Percentiles rank a stretch among this genome's conserved stretches.
These are phyloP conservation scores for Pelagomonas calceolata DNA, from an alignment of 108 stramenopile genomes.

Conservation along the genomic window DNA sequence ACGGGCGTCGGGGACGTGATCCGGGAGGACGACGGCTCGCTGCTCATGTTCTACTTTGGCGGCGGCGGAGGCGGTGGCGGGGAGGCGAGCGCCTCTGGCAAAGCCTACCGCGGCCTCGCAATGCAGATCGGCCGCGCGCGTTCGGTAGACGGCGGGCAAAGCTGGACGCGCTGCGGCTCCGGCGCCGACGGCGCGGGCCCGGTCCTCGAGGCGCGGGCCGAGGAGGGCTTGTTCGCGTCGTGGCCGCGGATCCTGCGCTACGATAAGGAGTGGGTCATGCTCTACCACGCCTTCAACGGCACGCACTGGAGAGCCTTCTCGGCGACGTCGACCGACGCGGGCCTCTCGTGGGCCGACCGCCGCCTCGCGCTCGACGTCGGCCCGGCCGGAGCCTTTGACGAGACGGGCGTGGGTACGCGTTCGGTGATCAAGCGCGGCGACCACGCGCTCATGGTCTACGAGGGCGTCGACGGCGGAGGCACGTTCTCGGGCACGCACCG, in stretches of 20 bases:
- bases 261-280: conserved; percentile 12
- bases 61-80: not conserved
- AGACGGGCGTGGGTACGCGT: conserved; percentile 14
- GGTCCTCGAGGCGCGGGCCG: conserved; percentile 9
- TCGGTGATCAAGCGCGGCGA: conserved; percentile 3
- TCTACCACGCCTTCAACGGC: conserved; percentile 23
- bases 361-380: not conserved
- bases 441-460: conserved; percentile 16
- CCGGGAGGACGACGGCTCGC: conserved; percentile 3
- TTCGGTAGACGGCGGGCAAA: conserved; percentile 14
- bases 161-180: conserved; percentile 5
- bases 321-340: conserved; percentile 8
- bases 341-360: conserved; percentile 11
- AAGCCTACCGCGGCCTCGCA: conserved; percentile 1
- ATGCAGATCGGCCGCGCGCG: conserved; percentile 19
- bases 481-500: conserved; percentile 11
- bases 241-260: conserved; percentile 17
- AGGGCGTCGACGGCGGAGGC: conserved; percentile 8
- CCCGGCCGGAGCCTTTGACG: conserved; percentile 10
- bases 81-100: not conserved
- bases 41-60: conserved; percentile 24
- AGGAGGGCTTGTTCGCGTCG: conserved; percentile 19
- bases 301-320: conserved; percentile 10
- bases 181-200: not conserved
- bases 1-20: conserved; percentile 19